Evolutionary conservation across 2,329 filamentous ascomycete species (phyloP), one percentile per base, ranked within the genome.

Genomic region (Claviceps cyperi): DNA sequence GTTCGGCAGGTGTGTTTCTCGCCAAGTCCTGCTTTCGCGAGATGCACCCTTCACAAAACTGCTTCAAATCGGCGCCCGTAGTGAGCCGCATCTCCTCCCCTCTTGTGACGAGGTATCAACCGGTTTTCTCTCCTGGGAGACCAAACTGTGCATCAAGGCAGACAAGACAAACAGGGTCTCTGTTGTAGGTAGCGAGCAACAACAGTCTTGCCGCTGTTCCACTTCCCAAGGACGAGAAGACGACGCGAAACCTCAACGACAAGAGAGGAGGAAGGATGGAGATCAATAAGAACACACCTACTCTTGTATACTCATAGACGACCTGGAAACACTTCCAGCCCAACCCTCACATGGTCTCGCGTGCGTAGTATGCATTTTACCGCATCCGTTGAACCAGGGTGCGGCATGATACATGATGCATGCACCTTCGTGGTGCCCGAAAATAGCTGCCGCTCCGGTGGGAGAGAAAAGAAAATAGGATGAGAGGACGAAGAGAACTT

Each of bases 41-140:
- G 78, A 72, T 80, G 41, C 76, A 81, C 77, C 66, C 57, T 54
- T 56, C 58, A 32, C 28, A 32, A 56, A 53, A 51, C 64, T 66
- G 66, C 64, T 66, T 74, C 69, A 67, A 81, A 70, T 87, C 75
- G 59, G 85, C 85, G 83, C 85, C 85, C 85, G 85, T 86, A 89
- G 85, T 89, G 84, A 88, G 77, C 78, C 78, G 71, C 77, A 73
- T 72, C 67, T 63, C 64, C 64, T 62, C 59, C 55, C 53, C 52
- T 55, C 50, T 32, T 43, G 45, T 35, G 45, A 47, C 46, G 46
- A 53, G 53, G 41, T 13, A 11, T 28, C 41, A 24, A 47, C 46
- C 21, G 11, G 28, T 32, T 43, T 50, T 47, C 21, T 43, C 49
- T 48, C 43, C 44, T 32, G 3, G 22, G n/a, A 45, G 5, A 41